Conservation (phyloP, 225 moss, liverwort and hornwort genomes). For the Physcomitrium patens region DNA sequence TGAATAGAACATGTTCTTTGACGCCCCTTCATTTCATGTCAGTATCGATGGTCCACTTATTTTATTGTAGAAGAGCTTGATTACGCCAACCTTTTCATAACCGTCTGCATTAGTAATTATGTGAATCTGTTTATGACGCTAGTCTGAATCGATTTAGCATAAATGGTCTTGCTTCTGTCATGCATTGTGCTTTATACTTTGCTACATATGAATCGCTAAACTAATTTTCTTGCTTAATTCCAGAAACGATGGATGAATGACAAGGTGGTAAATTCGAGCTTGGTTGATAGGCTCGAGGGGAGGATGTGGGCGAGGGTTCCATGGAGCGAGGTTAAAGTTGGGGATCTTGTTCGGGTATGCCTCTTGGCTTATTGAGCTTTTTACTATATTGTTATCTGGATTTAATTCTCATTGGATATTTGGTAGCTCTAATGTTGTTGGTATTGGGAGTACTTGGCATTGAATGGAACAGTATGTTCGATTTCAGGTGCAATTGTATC, state of each 20-base stretch:
- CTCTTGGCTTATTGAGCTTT: conserved; percentile 17
- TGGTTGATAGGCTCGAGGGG: conserved; percentile 76
- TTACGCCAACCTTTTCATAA: background rate
- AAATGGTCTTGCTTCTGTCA: background rate
- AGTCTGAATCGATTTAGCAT: background rate
- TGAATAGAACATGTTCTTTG: background rate
- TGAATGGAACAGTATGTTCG: too few species aligned
- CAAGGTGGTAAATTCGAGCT: conserved; percentile 84
- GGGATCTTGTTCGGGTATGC: conserved; percentile 74
- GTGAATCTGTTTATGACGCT: background rate
- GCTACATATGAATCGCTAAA: conserved; percentile 19
- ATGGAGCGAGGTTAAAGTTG: conserved; percentile 82
- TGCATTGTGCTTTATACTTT: conserved; percentile 4
- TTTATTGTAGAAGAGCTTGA: background rate
- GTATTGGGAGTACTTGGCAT: too few species aligned
- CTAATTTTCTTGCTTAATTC: conserved; percentile 22
- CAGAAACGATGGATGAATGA: conserved; percentile 91
- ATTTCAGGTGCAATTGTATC: too few species aligned
- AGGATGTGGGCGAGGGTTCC: conserved; percentile 77
- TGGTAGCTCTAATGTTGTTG: conserved; percentile 12
- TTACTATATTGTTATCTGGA: conserved; percentile 20
- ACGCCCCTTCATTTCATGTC: background rate
- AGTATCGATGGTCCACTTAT: background rate
- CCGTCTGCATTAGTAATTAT: background rate
- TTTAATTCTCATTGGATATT: background rate